Evolutionary conservation across 371 early-diverging fungal genomes (phyloP), one percentile per base, ranked within the genome.

Genomic region (Mucor plumbeus): DNA sequence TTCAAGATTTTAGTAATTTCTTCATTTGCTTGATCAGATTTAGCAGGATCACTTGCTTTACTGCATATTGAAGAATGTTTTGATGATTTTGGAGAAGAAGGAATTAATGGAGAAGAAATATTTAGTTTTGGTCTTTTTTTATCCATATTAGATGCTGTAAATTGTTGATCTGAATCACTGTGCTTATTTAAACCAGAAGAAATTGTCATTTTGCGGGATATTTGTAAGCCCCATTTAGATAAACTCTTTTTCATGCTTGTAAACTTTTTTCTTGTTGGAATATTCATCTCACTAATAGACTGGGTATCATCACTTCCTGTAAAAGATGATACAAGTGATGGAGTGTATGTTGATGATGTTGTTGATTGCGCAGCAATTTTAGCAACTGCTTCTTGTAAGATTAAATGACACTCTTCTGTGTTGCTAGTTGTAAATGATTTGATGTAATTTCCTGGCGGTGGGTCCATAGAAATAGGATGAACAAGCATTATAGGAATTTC

Each of bases 401-500:
- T 14, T n/a, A 55, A 55, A 14, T 55, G 55, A n/a, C 35, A 55
- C n/a, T 55, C 55, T 15, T 55, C 34, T 55, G 55, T 55, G 35
- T 55, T 35, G 15, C 33, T 55, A 7, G 55, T 5, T 4, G 55
- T n/a, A n/a, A 35, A 35, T 17, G 55, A 55, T 35, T 55, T 55
- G 31, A 35, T n/a, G 14, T 55, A 55, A 15, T 55, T 55, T 55
- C 55, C 55, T 63, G 76, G 79, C 4, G 79, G 79, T 7, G 79
- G 79, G 38, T 78, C 79, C 54, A 78, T 62, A 0, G 79, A 75
- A 17, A 78, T 69, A 6, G 76, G 76, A 63, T 78, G 76, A 0
- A 71, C 73, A 4, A 78, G 65, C 17, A 71, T 61, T 26, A 78
- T 44, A 0, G 79, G 79, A 8, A 75, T 13, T 26, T 78, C 74